These are phyloP conservation scores for Serendipita sp. DNA, from an alignment of 768 basidiomycete genomes.

Conservation along the genomic window DNA sequence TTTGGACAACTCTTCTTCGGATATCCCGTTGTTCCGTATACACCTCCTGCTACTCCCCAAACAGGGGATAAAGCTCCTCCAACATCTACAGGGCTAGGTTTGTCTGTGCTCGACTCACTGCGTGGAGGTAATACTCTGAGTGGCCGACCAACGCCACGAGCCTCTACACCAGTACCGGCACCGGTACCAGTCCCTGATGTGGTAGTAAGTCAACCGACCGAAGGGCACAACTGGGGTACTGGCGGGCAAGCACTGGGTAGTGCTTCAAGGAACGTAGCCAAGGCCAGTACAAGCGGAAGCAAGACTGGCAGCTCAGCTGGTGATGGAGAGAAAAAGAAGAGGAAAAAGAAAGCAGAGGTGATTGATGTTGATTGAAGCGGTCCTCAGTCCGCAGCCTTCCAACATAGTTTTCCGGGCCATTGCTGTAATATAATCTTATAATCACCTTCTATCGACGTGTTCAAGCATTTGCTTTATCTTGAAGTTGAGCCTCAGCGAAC, in stretches of 20 bases:
- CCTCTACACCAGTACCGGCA: constrained; percentile 28
- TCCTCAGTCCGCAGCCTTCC: too few relatives aligned
- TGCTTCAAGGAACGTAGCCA: neutral
- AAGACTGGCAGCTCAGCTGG: neutral
- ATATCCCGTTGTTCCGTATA: constrained; percentile 62
- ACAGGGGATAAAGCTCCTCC: constrained; percentile 16
- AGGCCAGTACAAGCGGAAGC: neutral
- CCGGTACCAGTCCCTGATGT: constrained; percentile 25
- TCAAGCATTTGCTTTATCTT: too few relatives aligned
- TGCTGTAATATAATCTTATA: too few relatives aligned
- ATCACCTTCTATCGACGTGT: too few relatives aligned
- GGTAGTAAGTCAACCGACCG: constrained; percentile 23
- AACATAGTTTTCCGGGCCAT: too few relatives aligned
- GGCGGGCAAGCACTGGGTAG: constrained; percentile 37
- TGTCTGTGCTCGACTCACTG: constrained; percentile 7
- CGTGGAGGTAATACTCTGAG: constrained; percentile 56
- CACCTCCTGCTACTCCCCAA: constrained; percentile 15
- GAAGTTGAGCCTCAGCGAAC: too few relatives aligned
- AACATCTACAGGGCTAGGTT: constrained; percentile 26
- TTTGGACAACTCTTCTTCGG: constrained; percentile 96
- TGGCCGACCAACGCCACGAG: constrained; percentile 28
- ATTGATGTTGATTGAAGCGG: neutral
- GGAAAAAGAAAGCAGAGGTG: neutral
- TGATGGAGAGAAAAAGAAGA: constrained; percentile 3
- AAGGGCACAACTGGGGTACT: constrained; percentile 20